Percentiles rank a stretch among this genome's conserved stretches.
phyloP scores from a whole-genome alignment of 768 basidiomycete species.

The Dentipellis fragilis region DNA sequence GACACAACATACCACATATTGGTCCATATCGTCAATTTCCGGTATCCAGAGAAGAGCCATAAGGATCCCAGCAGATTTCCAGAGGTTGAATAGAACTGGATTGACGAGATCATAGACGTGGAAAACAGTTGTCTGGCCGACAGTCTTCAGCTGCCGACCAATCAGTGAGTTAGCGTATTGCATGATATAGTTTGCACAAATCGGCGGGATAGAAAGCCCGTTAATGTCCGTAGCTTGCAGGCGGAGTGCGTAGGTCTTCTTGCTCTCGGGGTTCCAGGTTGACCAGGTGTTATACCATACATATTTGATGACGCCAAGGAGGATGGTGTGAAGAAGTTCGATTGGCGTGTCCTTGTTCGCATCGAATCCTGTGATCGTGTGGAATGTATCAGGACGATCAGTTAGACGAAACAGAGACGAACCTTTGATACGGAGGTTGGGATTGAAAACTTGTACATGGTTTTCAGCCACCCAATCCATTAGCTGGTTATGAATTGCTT shows the following conservation, averaged over 20 bases:
- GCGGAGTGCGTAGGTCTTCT: constrained; percentile 19
- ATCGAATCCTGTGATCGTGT: constrained; percentile 13
- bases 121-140: constrained; percentile 28
- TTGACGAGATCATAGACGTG: constrained; percentile 19
- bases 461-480: constrained; percentile 20
- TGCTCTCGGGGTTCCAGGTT: constrained; percentile 19
- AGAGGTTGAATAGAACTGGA: constrained; percentile 6
- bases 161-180: constrained; percentile 33
- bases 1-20: no score
- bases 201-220: constrained; percentile 19
- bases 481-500: constrained; percentile 19
- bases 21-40: constrained; percentile 14
- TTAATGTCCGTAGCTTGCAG: constrained; percentile 23
- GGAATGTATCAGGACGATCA: not conserved
- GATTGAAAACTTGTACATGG: constrained; percentile 20
- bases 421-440: constrained; percentile 23
- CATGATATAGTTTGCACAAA: constrained; percentile 32
- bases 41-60: constrained; percentile 14
- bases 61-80: constrained; percentile 13
- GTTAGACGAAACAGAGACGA: not conserved
- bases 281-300: constrained; percentile 27
- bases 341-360: constrained; percentile 20
- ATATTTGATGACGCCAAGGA: constrained; percentile 35
- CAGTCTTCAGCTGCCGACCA: constrained; percentile 30
- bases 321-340: constrained; percentile 34